phyloP scores from a whole-genome alignment of 2,329 filamentous ascomycete genomes.

The Cercospora janseana region DNA sequence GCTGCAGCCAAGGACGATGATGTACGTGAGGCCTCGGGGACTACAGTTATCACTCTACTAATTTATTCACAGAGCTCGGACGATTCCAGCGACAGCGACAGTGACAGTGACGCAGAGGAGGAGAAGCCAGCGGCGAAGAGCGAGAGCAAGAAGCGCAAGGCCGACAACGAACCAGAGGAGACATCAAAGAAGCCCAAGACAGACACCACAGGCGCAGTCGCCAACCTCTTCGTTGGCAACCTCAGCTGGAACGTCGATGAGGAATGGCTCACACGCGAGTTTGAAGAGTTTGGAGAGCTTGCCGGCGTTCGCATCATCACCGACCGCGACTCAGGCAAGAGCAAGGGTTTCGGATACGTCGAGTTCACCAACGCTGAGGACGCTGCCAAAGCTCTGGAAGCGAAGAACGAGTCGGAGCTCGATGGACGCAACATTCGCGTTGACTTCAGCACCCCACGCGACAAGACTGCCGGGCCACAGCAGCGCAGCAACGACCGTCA shows the following conservation, averaged over 20 bases:
- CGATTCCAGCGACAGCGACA: constrained; percentile 41
- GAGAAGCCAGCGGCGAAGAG: constrained; percentile 36
- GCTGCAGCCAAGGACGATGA: constrained; percentile 30
- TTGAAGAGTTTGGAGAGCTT: constrained; percentile 74
- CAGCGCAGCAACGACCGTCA: constrained; percentile 57
- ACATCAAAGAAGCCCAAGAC: constrained; percentile 68
- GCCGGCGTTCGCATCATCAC: constrained; percentile 75
- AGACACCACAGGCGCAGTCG: constrained; percentile 41
- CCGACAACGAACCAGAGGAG: constrained; percentile 52
- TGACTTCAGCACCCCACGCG: constrained; percentile 70
- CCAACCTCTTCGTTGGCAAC: constrained; percentile 85
- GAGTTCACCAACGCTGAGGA: constrained; percentile 71
- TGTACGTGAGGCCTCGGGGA: neutral
- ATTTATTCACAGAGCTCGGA: constrained; percentile 34
- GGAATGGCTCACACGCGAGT: constrained; percentile 74
- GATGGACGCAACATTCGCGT: constrained; percentile 75
- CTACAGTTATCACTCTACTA: neutral
- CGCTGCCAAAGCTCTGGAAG: constrained; percentile 69
- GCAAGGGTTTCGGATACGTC: constrained; percentile 89
- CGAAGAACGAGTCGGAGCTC: constrained; percentile 71
- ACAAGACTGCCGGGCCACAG: constrained; percentile 48
- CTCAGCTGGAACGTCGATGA: constrained; percentile 90
- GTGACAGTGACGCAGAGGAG: constrained; percentile 36
- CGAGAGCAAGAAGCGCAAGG: constrained; percentile 66
- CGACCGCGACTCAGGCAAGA: constrained; percentile 75